These are phyloP conservation scores for Syncephalastrum contaminatum DNA, from an alignment of 371 early-diverging fungal species.

Conservation along the genomic window DNA sequence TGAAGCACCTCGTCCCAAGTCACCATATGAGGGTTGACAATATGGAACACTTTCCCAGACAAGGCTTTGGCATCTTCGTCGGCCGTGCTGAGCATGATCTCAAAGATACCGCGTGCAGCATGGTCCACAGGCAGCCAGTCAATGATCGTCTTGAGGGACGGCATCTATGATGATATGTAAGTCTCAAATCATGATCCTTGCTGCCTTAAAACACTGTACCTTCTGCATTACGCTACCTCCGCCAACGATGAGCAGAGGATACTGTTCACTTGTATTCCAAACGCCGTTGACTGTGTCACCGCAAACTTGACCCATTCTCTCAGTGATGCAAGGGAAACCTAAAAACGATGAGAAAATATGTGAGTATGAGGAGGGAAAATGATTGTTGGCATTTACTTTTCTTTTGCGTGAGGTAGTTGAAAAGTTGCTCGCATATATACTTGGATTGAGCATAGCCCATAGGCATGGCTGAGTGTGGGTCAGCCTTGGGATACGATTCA, in stretches of 20 bases:
- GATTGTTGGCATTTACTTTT: slow-evolving; percentile 13
- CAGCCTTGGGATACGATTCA: slow-evolving; percentile 30
- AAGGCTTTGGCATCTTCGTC: slow-evolving; percentile 6
- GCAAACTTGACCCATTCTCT: slow-evolving; percentile 44
- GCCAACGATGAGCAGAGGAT: slow-evolving; percentile 30
- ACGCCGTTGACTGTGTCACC: slow-evolving; percentile 37
- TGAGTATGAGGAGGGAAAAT: too few species aligned
- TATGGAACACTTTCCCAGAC: slow-evolving; percentile 25
- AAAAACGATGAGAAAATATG: too few species aligned
- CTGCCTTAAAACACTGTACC: too few species aligned
- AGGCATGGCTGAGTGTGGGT: slow-evolving; percentile 31
- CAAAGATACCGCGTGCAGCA: slow-evolving; percentile 31
- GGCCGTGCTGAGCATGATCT: slow-evolving; percentile 29
- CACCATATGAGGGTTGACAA: slow-evolving; percentile 31
- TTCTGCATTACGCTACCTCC: slow-evolving; percentile 30
- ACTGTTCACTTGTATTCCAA: slow-evolving; percentile 47
- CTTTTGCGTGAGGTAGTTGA: slow-evolving; percentile 22
- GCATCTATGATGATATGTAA: slow-evolving; percentile 1
- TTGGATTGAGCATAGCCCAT: slow-evolving; percentile 50
- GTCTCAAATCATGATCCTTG: too few species aligned
- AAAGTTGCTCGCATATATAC: slow-evolving; percentile 37
- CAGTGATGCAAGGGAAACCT: slow-evolving; percentile 29
- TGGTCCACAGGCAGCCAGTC: slow-evolving; percentile 41
- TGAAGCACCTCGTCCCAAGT: slow-evolving; percentile 24
- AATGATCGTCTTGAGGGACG: slow-evolving; percentile 10